These are phyloP conservation scores for Colletotrichum truncatum DNA, from an alignment of 2,329 filamentous ascomycete species.

Conservation along the genomic window DNA sequence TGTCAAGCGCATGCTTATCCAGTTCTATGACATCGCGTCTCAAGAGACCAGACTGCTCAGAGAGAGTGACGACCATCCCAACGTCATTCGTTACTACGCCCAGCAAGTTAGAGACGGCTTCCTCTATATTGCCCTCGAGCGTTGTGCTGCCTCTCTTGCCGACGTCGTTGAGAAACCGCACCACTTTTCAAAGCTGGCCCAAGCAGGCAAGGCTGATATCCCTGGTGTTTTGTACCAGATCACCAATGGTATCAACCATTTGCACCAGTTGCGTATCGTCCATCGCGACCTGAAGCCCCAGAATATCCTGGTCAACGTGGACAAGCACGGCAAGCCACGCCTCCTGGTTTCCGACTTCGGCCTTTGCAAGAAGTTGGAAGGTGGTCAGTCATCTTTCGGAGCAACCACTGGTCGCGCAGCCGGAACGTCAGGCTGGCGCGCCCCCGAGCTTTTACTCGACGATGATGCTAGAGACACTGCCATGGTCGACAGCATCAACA, in stretches of 20 bases:
- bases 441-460: constrained; percentile 88
- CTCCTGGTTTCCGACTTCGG: constrained; percentile 97
- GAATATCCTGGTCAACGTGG: constrained; percentile 89
- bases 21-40: constrained; percentile 94
- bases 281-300: constrained; percentile 98
- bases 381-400: constrained; percentile 92
- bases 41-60: constrained; percentile 91
- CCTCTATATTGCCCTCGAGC: constrained; percentile 93
- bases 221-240: constrained; percentile 88
- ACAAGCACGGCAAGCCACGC: constrained; percentile 76
- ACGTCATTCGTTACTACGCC: constrained; percentile 96
- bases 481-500: constrained; percentile 65
- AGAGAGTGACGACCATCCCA: constrained; percentile 94
- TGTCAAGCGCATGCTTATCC: constrained; percentile 95
- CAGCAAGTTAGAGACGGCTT: constrained; percentile 90
- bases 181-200: constrained; percentile 73
- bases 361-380: constrained; percentile 95
- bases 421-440: constrained; percentile 95
- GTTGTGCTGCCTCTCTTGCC: constrained; percentile 92
- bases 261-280: constrained; percentile 93
- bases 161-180: constrained; percentile 86
- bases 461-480: constrained; percentile 70
- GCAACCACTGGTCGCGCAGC: constrained; percentile 93
- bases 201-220: constrained; percentile 78
- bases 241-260: constrained; percentile 85